These are phyloP conservation scores for Digitaria exilis DNA, from an alignment of 202 grass and related monocot genomes.

Conservation along the genomic window DNA sequence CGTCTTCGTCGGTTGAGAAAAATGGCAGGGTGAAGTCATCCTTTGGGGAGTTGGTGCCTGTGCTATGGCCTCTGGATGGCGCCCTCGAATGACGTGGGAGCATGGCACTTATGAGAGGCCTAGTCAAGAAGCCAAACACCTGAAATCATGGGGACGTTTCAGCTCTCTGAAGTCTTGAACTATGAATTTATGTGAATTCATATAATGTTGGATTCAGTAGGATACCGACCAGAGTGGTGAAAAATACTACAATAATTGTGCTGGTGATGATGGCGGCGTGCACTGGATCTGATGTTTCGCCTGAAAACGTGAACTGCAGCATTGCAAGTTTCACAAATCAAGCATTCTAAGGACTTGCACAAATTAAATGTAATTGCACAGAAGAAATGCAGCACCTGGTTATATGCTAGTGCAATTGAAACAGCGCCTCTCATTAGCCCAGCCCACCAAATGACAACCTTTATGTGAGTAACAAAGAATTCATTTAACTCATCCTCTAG, in stretches of 20 bases:
- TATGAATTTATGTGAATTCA: background rate
- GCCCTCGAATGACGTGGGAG: constrained; percentile 39
- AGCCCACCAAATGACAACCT: constrained; percentile 94
- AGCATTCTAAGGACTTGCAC: background rate
- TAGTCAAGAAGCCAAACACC: constrained; percentile 90
- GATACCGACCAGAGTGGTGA: constrained; percentile 67
- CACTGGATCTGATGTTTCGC: constrained; percentile 60
- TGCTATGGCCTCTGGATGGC: constrained; percentile 14
- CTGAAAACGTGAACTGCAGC: constrained; percentile 74
- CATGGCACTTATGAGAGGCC: constrained; percentile 57
- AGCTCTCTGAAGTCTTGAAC: background rate
- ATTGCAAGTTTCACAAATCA: constrained; percentile 26
- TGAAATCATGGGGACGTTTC: constrained; percentile 35
- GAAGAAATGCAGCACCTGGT: constrained; percentile 47
- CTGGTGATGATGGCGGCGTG: constrained; percentile 77
- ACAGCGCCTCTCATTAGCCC: constrained; percentile 89
- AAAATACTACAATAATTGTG: constrained; percentile 71
- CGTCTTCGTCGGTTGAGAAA: constrained; percentile 30
- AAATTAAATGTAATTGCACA: background rate
- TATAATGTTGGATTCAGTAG: background rate
- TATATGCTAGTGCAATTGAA: constrained; percentile 80
- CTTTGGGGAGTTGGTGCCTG: constrained; percentile 40
- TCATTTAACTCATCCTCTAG: too few species aligned
- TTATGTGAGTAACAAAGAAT: background rate
- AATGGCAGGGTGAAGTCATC: constrained; percentile 63